These are phyloP conservation scores for Colletotrichum brevisporum DNA, from an alignment of 2,329 filamentous ascomycete species.

Conservation along the genomic window DNA sequence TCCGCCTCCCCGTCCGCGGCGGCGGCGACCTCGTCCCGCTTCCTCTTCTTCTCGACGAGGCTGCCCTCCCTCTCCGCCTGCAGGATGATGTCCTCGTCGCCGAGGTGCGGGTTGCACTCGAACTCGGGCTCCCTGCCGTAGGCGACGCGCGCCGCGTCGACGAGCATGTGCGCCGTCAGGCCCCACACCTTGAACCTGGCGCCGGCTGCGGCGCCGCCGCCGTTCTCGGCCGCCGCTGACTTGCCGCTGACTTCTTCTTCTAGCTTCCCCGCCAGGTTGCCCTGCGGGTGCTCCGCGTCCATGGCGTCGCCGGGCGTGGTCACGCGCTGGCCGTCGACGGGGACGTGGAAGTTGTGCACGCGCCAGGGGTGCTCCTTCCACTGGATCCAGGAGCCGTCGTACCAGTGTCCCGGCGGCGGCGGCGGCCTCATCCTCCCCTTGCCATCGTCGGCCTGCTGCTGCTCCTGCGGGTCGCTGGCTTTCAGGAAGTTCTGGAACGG, in stretches of 20 bases:
- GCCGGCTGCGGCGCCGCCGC: slow-evolving; percentile 32
- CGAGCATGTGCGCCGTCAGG: slow-evolving; percentile 92
- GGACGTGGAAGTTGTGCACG: slow-evolving; percentile 94
- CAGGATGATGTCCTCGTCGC: slow-evolving; percentile 67
- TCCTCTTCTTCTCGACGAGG: slow-evolving; percentile 61
- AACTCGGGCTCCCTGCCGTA: slow-evolving; percentile 89
- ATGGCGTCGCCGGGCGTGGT: slow-evolving; percentile 64
- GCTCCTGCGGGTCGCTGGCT: slow-evolving; percentile 67
- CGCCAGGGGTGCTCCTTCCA: slow-evolving; percentile 86
- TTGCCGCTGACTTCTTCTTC: background rate
- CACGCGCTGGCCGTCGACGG: slow-evolving; percentile 79
- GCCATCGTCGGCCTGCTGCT: too few species aligned
- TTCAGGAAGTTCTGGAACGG: slow-evolving; percentile 88
- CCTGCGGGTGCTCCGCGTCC: slow-evolving; percentile 55
- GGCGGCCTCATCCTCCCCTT: slow-evolving; percentile 46
- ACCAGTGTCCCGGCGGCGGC: slow-evolving; percentile 78
- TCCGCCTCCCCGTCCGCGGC: slow-evolving; percentile 47
- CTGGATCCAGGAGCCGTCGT: slow-evolving; percentile 84
- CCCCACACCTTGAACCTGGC: slow-evolving; percentile 89
- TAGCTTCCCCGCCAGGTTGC: slow-evolving; percentile 47
- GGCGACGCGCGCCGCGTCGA: slow-evolving; percentile 88
- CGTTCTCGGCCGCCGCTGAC: too few species aligned
- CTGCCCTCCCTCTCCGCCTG: slow-evolving; percentile 60
- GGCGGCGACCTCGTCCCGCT: slow-evolving; percentile 40
- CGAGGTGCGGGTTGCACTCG: slow-evolving; percentile 72